Conservation (phyloP, 371 early-diverging fungal genomes). For the Mucor indicus region DNA sequence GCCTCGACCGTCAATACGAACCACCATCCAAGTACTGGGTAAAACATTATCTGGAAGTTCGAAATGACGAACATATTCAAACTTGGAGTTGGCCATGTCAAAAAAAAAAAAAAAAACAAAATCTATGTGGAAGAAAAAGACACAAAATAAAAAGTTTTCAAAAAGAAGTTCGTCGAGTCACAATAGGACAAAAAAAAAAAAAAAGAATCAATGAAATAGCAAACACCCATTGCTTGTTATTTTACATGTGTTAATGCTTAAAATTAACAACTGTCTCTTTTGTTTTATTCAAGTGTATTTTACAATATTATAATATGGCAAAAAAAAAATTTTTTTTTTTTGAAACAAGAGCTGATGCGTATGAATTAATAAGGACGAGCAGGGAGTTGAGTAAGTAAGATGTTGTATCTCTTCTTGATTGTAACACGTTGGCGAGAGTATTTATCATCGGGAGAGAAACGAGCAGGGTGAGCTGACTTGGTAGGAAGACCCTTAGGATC, state of each 20-base stretch:
- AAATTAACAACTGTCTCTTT: neutral
- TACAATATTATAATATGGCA: neutral
- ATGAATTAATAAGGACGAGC: slow-evolving; percentile 38
- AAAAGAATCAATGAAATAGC: neutral
- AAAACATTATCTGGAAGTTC: slow-evolving; percentile 76
- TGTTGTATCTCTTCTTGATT: slow-evolving; percentile 93
- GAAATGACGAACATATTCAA: slow-evolving; percentile 90
- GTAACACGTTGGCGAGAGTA: slow-evolving; percentile 96
- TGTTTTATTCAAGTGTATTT: neutral
- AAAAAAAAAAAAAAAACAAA: slow-evolving; percentile 1
- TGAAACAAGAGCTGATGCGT: neutral
- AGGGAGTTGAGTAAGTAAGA: slow-evolving; percentile 79
- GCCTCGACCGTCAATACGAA: slow-evolving; percentile 91
- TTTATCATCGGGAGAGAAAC: slow-evolving; percentile 98
- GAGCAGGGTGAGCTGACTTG: slow-evolving; percentile 95
- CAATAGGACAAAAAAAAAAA: neutral
- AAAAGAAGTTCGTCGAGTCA: neutral
- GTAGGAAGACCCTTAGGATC: slow-evolving; percentile 79
- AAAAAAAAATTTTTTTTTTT: slow-evolving; percentile 1
- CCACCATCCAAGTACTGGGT: slow-evolving; percentile 85
- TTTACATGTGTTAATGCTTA: neutral
- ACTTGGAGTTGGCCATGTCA: slow-evolving; percentile 86
- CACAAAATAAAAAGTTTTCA: neutral
- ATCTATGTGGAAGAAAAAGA: neutral
- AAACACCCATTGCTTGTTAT: neutral